Conservation (phyloP, 345 rosid species). For the Physaria fendleri region DNA sequence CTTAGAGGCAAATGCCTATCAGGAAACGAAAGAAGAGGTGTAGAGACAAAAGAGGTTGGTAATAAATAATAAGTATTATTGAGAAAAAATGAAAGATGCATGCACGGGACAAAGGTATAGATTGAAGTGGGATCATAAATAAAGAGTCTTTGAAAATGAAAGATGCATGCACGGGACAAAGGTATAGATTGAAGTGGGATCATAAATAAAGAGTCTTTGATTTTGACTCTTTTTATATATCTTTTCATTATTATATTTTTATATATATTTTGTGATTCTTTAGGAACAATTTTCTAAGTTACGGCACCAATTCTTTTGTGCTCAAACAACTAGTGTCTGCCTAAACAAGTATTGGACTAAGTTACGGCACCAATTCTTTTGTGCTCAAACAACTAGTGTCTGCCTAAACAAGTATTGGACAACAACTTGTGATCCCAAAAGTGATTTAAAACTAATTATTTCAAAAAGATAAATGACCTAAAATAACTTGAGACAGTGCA, state of each 20-base stretch:
- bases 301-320: neutral
- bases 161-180: conserved; percentile 28
- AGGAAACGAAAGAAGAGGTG: conserved; percentile 2
- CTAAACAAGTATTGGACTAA: no score
- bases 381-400: no score
- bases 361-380: neutral
- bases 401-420: no score
- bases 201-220: neutral
- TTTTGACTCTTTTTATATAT: conserved; percentile 1
- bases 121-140: conserved; percentile 3
- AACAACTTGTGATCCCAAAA: no score
- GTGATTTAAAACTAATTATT: no score
- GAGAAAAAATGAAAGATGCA: conserved; percentile 16
- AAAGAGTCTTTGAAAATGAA: neutral
- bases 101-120: conserved; percentile 21
- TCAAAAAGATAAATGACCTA: no score
- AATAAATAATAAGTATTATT: neutral
- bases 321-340: no score
- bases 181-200: conserved; percentile 11
- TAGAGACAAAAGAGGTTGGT: conserved; percentile 8
- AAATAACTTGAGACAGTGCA: no score
- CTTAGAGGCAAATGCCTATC: neutral
- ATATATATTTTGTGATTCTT: neutral
- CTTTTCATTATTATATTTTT: neutral
- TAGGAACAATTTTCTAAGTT: neutral